A percentile compares a stretch with the other conserved stretches of the same genome.
Conservation (phyloP, 163 green algal species). For the Volvox carteri region DNA sequence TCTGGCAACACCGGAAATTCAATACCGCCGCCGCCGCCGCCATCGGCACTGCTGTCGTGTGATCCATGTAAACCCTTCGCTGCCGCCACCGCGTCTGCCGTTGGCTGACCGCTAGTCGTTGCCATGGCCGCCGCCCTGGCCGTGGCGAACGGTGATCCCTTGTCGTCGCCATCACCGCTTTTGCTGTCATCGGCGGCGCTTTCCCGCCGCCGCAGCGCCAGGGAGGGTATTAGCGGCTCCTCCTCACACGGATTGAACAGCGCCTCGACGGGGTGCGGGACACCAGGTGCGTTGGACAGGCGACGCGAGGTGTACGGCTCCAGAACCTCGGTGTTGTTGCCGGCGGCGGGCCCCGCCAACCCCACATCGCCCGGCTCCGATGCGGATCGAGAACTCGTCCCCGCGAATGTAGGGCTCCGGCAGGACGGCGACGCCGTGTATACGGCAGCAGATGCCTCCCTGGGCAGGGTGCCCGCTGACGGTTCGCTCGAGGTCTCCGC, state of each 20-base stretch:
- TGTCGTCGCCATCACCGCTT: not conserved
- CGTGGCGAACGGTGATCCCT: not conserved
- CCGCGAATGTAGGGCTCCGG: too few relatives aligned
- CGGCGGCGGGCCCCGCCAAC: not conserved
- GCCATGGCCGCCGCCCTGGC: not conserved
- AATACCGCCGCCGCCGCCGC: not conserved
- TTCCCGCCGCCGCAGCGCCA: not conserved
- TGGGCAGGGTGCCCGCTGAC: not conserved
- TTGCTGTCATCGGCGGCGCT: not conserved
- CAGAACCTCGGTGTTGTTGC: not conserved
- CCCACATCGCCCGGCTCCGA: not conserved
- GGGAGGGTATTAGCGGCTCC: conserved; percentile 52
- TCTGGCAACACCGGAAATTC: not conserved
- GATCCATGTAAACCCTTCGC: too few relatives aligned
- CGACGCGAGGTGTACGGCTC: not conserved
- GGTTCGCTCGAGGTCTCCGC: not conserved
- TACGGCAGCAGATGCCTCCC: not conserved
- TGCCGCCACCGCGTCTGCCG: not conserved
- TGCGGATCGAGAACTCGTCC: not conserved
- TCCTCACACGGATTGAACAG: conserved; percentile 27
- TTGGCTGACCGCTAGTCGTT: not conserved
- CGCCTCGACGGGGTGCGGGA: conserved; percentile 11
- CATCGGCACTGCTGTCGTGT: not conserved
- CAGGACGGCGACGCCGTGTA: not conserved
- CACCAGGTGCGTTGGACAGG: not conserved